Conservation (phyloP, 2,329 filamentous ascomycete genomes). For the Aaosphaeria arxii region DNA sequence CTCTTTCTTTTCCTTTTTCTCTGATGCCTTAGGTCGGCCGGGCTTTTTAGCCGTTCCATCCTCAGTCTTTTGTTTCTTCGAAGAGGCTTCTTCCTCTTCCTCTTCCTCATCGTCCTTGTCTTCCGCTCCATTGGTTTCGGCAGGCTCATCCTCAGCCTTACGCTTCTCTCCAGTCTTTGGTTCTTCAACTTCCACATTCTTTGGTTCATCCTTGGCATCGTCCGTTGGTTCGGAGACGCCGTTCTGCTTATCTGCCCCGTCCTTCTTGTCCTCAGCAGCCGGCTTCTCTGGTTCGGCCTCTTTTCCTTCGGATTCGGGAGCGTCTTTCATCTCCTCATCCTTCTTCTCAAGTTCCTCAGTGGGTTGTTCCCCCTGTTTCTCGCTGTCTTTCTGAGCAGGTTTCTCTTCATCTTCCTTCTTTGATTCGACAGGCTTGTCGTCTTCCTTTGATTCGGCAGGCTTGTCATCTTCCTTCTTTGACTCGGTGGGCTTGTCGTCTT, state of each 20-base stretch:
- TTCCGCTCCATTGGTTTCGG: constrained; percentile 19
- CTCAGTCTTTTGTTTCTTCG: constrained; percentile 30
- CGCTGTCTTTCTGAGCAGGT: constrained; percentile 18
- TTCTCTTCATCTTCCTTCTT: constrained; percentile 23
- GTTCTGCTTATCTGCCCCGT: constrained; percentile 25
- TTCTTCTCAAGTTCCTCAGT: constrained; percentile 9
- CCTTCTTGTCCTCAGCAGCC: constrained; percentile 19
- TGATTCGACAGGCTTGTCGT: constrained; percentile 20
- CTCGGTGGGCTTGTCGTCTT: constrained; percentile 28
- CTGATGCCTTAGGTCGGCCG: constrained; percentile 42
- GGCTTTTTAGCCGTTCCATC: constrained; percentile 26
- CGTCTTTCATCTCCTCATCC: constrained; percentile 6
- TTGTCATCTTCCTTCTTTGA: constrained; percentile 18
- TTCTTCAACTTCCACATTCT: constrained; percentile 26
- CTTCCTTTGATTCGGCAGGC: constrained; percentile 22
- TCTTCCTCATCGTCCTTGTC: constrained; percentile 18
- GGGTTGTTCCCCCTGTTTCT: constrained; percentile 23
- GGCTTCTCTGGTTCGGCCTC: constrained; percentile 17
- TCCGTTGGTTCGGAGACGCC: constrained; percentile 14
- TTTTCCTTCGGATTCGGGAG: constrained; percentile 12
- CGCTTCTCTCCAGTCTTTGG: constrained; percentile 35
- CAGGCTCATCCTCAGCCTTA: constrained; percentile 24
- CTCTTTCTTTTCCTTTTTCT: constrained; percentile 41
- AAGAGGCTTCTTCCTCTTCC: constrained; percentile 22
- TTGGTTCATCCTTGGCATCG: constrained; percentile 21